These are phyloP conservation scores for Rhodosorus marinus DNA, from an alignment of 23 red algal species.

Conservation along the genomic window DNA sequence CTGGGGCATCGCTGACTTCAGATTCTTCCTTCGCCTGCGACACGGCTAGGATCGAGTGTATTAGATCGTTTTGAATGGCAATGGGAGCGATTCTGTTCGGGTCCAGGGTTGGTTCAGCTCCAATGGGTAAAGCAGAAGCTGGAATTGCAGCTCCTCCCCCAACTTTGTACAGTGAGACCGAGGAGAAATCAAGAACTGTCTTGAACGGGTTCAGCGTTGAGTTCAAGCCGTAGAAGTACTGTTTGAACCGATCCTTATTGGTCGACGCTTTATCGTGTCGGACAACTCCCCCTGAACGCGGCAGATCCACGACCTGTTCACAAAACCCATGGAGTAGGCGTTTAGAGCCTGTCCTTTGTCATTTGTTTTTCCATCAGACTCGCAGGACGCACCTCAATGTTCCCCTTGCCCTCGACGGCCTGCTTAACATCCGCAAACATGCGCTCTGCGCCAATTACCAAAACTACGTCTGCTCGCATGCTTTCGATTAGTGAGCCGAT, in stretches of 20 bases:
- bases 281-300: slow-evolving; percentile 83
- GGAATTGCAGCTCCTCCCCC: slow-evolving; percentile 25
- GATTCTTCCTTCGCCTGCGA: slow-evolving; percentile 39
- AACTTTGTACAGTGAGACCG: slow-evolving; percentile 27
- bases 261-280: slow-evolving; percentile 24
- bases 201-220: slow-evolving; percentile 56
- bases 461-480: slow-evolving; percentile 30
- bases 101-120: slow-evolving; percentile 32
- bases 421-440: slow-evolving; percentile 36
- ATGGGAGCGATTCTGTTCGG: slow-evolving; percentile 24
- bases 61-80: slow-evolving; percentile 6
- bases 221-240: slow-evolving; percentile 84
- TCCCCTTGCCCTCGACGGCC: slow-evolving; percentile 6
- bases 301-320: slow-evolving; percentile 17
- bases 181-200: slow-evolving; percentile 21
- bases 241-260: slow-evolving; percentile 13
- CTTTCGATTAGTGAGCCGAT: background rate
- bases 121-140: slow-evolving; percentile 42
- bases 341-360: no score
- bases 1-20: slow-evolving; percentile 24
- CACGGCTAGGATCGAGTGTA: slow-evolving; percentile 64
- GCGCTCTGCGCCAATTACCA: slow-evolving; percentile 78
- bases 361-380: no score
- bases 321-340: no score
- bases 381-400: no score